Evolutionary conservation across 257 asterid genomes (phyloP).

Genomic region (Ehretia macrophylla): DNA sequence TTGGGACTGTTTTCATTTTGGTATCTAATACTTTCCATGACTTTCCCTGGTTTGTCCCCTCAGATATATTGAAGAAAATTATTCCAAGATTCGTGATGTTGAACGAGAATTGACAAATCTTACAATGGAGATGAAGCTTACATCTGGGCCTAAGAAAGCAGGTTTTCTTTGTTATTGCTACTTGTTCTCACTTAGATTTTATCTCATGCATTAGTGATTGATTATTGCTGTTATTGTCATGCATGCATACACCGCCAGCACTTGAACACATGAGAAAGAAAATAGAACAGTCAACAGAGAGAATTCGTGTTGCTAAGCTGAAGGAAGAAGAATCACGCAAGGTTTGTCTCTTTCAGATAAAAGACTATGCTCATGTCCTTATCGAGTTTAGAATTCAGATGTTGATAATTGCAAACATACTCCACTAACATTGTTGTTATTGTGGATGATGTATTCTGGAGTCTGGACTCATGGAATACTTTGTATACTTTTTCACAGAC

Average conservation of each 20-base stretch:
- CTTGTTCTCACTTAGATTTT: slow-evolving; percentile 6
- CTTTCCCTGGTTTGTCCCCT: slow-evolving; percentile 9
- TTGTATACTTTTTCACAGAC: no score
- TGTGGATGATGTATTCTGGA: no score
- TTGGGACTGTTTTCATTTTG: no score
- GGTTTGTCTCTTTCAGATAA: slow-evolving; percentile 35
- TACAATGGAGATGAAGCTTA: slow-evolving; percentile 90
- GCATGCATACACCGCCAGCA: slow-evolving; percentile 40
- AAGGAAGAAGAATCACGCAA: slow-evolving; percentile 76
- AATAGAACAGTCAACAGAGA: slow-evolving; percentile 82
- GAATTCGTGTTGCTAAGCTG: slow-evolving; percentile 58
- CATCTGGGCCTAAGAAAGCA: slow-evolving; percentile 96
- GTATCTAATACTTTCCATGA: background rate
- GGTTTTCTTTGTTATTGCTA: slow-evolving; percentile 27
- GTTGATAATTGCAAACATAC: background rate
- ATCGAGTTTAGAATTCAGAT: slow-evolving; percentile 7
- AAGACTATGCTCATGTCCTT: slow-evolving; percentile 7
- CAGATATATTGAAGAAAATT: slow-evolving; percentile 92
- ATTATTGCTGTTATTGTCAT: slow-evolving; percentile 7
- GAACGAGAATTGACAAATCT: slow-evolving; percentile 82
- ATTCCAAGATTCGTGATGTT: slow-evolving; percentile 93
- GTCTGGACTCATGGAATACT: no score
- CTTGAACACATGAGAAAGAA: slow-evolving; percentile 95
- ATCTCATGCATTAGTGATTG: slow-evolving; percentile 6
- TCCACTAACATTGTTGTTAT: no score